Evolutionary conservation across 2,329 filamentous ascomycete genomes (phyloP).

Genomic region (Rhinocladiella similis): DNA sequence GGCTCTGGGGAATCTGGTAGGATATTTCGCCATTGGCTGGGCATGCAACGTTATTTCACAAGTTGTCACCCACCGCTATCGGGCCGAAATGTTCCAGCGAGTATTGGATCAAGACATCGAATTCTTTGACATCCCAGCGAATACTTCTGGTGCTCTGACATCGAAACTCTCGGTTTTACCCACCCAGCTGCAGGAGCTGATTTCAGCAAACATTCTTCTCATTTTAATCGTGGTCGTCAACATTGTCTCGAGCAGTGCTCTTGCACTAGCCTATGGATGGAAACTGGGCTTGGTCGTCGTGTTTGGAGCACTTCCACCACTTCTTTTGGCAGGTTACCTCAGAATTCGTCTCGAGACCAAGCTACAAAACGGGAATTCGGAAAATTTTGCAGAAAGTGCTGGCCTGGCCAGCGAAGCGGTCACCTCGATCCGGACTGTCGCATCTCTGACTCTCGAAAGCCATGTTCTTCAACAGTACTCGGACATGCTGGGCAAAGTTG

Average conservation of each 20-base stretch:
- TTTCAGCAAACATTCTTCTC: conserved; percentile 51
- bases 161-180: conserved; percentile 31
- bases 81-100: conserved; percentile 27
- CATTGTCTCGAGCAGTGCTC: conserved; percentile 46
- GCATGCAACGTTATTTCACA: conserved; percentile 34
- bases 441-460: conserved; percentile 50
- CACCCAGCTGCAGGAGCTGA: conserved; percentile 47
- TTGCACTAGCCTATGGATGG: conserved; percentile 52
- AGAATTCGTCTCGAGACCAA: conserved; percentile 52
- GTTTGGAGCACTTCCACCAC: conserved; percentile 48
- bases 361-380: conserved; percentile 47
- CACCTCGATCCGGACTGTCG: conserved; percentile 51
- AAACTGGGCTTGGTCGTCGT: conserved; percentile 49
- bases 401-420: conserved; percentile 53
- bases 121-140: conserved; percentile 36
- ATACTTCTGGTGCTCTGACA: conserved; percentile 34
- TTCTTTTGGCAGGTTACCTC: conserved; percentile 49
- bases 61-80: conserved; percentile 25
- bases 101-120: conserved; percentile 34
- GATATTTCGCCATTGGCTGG: conserved; percentile 42
- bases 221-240: conserved; percentile 51
- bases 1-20: conserved; percentile 39
- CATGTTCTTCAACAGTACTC: conserved; percentile 39
- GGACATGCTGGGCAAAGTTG: conserved; percentile 29
- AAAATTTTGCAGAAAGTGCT: conserved; percentile 50